These are phyloP conservation scores for Aspergillus brunneoviolaceus DNA, from an alignment of 2,329 filamentous ascomycete species.

Conservation along the genomic window DNA sequence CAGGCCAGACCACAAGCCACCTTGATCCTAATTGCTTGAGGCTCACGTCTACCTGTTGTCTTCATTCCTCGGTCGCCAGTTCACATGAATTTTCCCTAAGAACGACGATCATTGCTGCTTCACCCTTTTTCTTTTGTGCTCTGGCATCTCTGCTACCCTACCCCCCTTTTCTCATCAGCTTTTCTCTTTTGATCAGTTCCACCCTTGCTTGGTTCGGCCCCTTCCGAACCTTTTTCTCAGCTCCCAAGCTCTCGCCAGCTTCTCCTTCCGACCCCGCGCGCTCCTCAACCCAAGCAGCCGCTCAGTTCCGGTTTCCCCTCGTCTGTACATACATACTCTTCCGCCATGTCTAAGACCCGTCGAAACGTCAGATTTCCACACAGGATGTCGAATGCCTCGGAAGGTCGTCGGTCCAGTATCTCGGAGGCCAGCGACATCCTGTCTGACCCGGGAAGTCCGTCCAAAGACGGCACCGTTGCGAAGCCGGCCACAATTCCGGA, in stretches of 20 bases:
- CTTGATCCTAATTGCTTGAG: not conserved
- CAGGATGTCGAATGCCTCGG: slow-evolving; percentile 41
- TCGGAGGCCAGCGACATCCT: slow-evolving; percentile 55
- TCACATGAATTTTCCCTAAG: slow-evolving; percentile 34
- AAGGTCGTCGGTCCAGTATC: slow-evolving; percentile 54
- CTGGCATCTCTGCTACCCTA: slow-evolving; percentile 6
- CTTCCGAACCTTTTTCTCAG: slow-evolving; percentile 11
- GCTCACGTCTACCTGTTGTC: slow-evolving; percentile 4
- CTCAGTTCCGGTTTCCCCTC: slow-evolving; percentile 17
- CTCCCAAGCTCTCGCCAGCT: slow-evolving; percentile 11
- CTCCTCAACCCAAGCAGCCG: slow-evolving; percentile 10
- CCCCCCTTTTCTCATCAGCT: slow-evolving; percentile 4
- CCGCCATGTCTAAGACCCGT: slow-evolving; percentile 53
- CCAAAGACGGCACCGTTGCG: slow-evolving; percentile 42
- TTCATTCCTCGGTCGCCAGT: slow-evolving; percentile 28
- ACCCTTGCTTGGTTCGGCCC: slow-evolving; percentile 10
- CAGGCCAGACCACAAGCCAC: not conserved
- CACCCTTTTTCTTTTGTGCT: slow-evolving; percentile 10
- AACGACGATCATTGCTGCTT: slow-evolving; percentile 21
- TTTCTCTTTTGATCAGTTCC: slow-evolving; percentile 6
- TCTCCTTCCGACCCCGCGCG: slow-evolving; percentile 22
- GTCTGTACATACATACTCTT: slow-evolving; percentile 16
- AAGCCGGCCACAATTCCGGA: slow-evolving; percentile 37
- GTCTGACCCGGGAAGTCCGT: slow-evolving; percentile 53
- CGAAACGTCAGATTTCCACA: slow-evolving; percentile 63